Percentiles rank a stretch among this genome's conserved stretches.
Evolutionary conservation across 2,329 filamentous ascomycete species (phyloP).

Genomic region (Arthrobotrys megalospora): DNA sequence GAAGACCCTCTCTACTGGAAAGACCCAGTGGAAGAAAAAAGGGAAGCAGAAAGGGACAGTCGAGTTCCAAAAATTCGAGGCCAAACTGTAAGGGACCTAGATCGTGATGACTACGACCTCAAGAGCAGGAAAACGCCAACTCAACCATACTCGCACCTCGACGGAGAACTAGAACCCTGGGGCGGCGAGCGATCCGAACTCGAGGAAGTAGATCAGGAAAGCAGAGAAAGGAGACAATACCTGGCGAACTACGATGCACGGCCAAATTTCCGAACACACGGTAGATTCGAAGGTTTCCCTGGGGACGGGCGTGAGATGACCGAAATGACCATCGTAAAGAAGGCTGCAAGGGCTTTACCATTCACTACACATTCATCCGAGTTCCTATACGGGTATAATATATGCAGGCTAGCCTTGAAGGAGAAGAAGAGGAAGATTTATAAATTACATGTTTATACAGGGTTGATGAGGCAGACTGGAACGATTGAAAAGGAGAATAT

Average conservation of each 20-base stretch:
- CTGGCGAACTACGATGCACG: neutral
- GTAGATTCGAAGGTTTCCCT: neutral
- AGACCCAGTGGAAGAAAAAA: neutral
- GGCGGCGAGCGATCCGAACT: neutral
- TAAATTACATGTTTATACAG: constrained; percentile 82
- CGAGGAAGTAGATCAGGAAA: neutral
- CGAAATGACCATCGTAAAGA: constrained; percentile 16
- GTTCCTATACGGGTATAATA: constrained; percentile 53
- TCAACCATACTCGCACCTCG: constrained; percentile 7
- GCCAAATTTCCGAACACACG: neutral
- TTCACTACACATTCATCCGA: constrained; percentile 17
- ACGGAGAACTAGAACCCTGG: constrained; percentile 29
- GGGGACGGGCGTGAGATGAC: neutral
- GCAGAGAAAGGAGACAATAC: constrained; percentile 3
- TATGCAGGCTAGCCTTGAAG: constrained; percentile 73
- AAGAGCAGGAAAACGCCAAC: neutral
- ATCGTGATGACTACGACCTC: neutral
- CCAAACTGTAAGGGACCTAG: no score
- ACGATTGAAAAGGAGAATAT: constrained; percentile 69
- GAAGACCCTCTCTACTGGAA: neutral
- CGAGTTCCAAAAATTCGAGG: neutral
- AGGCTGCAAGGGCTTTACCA: constrained; percentile 33
- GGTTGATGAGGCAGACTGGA: constrained; percentile 71
- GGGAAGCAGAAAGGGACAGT: neutral
- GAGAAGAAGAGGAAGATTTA: constrained; percentile 81